Evolutionary conservation across 1,284 basidiomycete species (phyloP), one percentile per base, ranked within the genome.

Genomic region (Veloboletus limbatus): DNA sequence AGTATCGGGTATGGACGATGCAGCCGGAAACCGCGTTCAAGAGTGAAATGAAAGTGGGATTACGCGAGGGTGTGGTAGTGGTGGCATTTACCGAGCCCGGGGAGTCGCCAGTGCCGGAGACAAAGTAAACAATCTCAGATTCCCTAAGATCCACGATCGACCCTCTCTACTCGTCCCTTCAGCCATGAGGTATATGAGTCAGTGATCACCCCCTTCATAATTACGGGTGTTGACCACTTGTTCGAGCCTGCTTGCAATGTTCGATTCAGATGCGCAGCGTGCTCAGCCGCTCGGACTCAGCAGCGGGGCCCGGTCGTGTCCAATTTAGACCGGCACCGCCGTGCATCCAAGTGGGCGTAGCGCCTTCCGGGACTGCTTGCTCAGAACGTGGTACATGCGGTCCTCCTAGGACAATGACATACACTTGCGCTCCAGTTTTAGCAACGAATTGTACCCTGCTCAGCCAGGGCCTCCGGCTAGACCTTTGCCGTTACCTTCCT

Each of bases 61-160:
- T 47, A 53, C 42, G 34, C 24, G 33, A 40, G 10, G 17, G 40
- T 35, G 45, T 47, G n/a, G 49, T 40, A 32, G 35, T 17, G 22
- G 31, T 50, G 65, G 62, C 24, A 63, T 36, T 60, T 50, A 7
- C 65, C 65, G 65, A 39, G 39, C 62, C 52, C 62, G 62, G 62
- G 62, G 64, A 38, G 50, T 62, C 45, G 38, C 45, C 58, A 65
- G 58, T 49, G 51, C 62, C 62, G 62, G 60, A 58, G 38, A 52
- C 62, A 66, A 60, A 60, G 37, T 21, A 60, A 65, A 58, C 51
- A 54, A 64, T 64, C 62, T 68, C 4, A 65, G 65, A 67, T 67
- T 48, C 16, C 10, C 8, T 4, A 9, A 39, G 50, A 59, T 59
- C 47, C 11, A 8, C 22, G 53, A 61, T 63, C 58, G 18, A 38